Conservation (phyloP, 768 basidiomycete species). For the Sporobolomyces pararoseus region DNA sequence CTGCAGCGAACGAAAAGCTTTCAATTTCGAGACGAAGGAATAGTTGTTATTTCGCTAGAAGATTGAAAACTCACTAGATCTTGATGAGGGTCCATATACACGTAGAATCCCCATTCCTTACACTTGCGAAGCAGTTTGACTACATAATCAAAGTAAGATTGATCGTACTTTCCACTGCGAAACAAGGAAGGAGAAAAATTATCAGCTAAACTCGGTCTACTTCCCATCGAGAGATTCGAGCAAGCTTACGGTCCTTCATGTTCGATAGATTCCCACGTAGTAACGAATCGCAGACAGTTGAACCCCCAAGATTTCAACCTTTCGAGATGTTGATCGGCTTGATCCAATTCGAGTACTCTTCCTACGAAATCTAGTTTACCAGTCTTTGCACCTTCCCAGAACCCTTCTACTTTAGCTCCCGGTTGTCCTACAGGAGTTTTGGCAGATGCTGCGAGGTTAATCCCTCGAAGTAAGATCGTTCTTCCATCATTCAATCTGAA, state of each 20-base stretch:
- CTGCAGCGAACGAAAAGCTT: constrained; percentile 50
- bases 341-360: constrained; percentile 70
- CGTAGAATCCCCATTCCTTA: constrained; percentile 83
- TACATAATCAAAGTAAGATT: constrained; percentile 87
- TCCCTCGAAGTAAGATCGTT: constrained; percentile 80
- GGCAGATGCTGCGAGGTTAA: constrained; percentile 83
- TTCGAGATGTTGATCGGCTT: constrained; percentile 56
- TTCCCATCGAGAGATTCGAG: no score
- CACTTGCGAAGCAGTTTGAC: constrained; percentile 81
- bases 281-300: constrained; percentile 71
- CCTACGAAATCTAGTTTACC: constrained; percentile 68
- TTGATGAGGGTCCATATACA: constrained; percentile 94
- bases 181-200: not conserved
- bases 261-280: constrained; percentile 95
- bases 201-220: no score
- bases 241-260: constrained; percentile 94
- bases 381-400: constrained; percentile 74
- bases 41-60: no score
- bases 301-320: constrained; percentile 92
- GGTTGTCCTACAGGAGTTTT: constrained; percentile 75
- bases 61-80: constrained; percentile 70
- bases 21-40: not conserved
- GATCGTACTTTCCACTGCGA: constrained; percentile 77
- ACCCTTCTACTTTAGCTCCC: constrained; percentile 64
- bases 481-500: constrained; percentile 54